phyloP scores from a whole-genome alignment of 2,329 filamentous ascomycete genomes.

The Ceratocystis lukuohia region DNA sequence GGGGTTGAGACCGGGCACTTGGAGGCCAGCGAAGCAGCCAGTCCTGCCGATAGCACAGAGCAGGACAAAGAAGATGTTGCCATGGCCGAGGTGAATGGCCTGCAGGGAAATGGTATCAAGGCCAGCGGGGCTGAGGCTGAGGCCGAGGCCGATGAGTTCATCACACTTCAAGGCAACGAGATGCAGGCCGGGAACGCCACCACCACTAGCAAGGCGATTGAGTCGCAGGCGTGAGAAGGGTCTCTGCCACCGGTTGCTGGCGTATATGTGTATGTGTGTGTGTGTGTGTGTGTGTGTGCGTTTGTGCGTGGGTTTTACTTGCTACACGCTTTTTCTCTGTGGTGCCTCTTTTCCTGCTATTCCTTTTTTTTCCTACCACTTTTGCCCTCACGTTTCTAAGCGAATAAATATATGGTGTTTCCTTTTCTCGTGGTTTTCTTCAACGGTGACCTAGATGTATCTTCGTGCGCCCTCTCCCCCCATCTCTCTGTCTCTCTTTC shows the following conservation, averaged over 20 bases:
- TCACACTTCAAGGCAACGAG: not conserved
- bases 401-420: slow-evolving; percentile 9
- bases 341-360: not conserved
- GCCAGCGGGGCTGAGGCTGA: not conserved
- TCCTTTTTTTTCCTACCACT: not conserved
- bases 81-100: not conserved
- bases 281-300: not conserved
- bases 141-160: not conserved
- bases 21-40: not conserved
- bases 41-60: not conserved
- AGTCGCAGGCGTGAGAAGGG: not conserved
- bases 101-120: not conserved
- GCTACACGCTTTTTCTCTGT: not conserved
- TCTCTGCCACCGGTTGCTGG: not conserved
- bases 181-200: not conserved
- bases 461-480: not conserved
- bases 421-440: slow-evolving; percentile 6
- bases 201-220: not conserved
- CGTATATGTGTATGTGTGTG: not conserved
- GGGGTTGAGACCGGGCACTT: not conserved
- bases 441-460: not conserved
- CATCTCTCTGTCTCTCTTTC: too few relatives aligned
- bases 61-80: not conserved
- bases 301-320: not conserved
- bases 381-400: not conserved